Percentiles rank a stretch among this genome's conserved stretches.
Evolutionary conservation across 1,139 yeast species (phyloP).

Genomic region (Scheffersomyces insectosa): DNA sequence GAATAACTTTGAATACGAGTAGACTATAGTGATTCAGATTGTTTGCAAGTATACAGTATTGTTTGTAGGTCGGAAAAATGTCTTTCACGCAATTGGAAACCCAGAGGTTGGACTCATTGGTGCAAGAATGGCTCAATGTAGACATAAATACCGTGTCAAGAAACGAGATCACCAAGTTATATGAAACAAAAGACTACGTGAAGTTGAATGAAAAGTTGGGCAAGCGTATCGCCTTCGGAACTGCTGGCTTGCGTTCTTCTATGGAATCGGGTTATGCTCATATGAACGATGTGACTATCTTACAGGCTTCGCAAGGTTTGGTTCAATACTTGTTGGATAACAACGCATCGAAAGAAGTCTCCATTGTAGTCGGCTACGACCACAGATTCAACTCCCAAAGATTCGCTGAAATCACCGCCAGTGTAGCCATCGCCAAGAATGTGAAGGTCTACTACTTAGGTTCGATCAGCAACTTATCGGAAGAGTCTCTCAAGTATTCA

Average conservation of each 20-base stretch:
- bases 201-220: conserved; percentile 53
- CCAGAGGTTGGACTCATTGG: conserved; percentile 31
- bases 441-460: conserved; percentile 71
- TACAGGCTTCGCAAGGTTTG: conserved; percentile 92
- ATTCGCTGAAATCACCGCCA: conserved; percentile 78
- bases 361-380: conserved; percentile 86
- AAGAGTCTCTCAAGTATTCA: conserved; percentile 20
- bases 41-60: too few relatives aligned
- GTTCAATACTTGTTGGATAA: conserved; percentile 53
- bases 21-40: too few relatives aligned
- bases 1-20: too few relatives aligned
- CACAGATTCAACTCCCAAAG: conserved; percentile 79
- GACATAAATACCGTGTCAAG: conserved; percentile 53
- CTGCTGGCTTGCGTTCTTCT: conserved; percentile 84
- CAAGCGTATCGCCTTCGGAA: conserved; percentile 79
- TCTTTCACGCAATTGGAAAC: too few relatives aligned
- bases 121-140: conserved; percentile 44
- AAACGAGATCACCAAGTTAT: conserved; percentile 54
- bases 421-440: conserved; percentile 69
- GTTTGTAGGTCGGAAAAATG: too few relatives aligned
- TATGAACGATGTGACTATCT: conserved; percentile 86
- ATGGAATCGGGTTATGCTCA: conserved; percentile 91
- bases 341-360: conserved; percentile 15
- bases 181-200: conserved; percentile 33
- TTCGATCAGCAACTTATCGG: conserved; percentile 26